Evolutionary conservation across 2,329 filamentous ascomycete species (phyloP).

Genomic region (Penicillium sp.): DNA sequence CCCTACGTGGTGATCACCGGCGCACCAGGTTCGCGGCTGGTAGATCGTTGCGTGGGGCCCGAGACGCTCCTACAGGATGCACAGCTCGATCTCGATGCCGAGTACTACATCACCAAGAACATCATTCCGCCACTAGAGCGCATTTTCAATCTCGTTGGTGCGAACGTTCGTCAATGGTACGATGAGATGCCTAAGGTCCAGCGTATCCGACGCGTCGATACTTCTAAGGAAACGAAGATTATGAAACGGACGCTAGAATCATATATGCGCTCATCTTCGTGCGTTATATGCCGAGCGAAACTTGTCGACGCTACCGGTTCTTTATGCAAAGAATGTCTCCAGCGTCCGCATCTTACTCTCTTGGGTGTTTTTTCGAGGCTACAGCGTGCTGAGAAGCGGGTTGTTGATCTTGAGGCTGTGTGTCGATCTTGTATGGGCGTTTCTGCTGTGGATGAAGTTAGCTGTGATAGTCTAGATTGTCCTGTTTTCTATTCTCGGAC

Average conservation of each 20-base stretch:
- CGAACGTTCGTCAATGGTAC: constrained; percentile 87
- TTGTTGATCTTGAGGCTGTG: constrained; percentile 65
- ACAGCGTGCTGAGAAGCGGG: constrained; percentile 62
- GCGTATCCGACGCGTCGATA: constrained; percentile 66
- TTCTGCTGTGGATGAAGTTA: constrained; percentile 72
- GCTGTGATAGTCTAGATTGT: constrained; percentile 88
- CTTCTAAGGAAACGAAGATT: constrained; percentile 27
- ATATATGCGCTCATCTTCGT: constrained; percentile 83
- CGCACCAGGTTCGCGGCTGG: constrained; percentile 78
- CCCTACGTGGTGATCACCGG: constrained; percentile 93
- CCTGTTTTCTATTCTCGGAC: constrained; percentile 74
- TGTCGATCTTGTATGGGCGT: constrained; percentile 80
- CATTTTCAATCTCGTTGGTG: constrained; percentile 94
- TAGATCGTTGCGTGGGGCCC: constrained; percentile 87
- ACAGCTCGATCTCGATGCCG: constrained; percentile 79
- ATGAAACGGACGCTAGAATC: constrained; percentile 79
- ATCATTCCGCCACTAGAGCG: constrained; percentile 91
- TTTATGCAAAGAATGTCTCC: constrained; percentile 41
- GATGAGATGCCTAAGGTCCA: constrained; percentile 95
- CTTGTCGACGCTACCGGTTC: constrained; percentile 48
- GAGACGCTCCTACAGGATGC: constrained; percentile 77
- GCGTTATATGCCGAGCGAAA: constrained; percentile 71
- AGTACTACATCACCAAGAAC: constrained; percentile 97
- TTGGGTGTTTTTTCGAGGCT: constrained; percentile 64
- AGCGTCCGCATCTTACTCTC: constrained; percentile 57